These are phyloP conservation scores for Gentiana dahurica DNA, from an alignment of 257 asterid species.

Conservation along the genomic window DNA sequence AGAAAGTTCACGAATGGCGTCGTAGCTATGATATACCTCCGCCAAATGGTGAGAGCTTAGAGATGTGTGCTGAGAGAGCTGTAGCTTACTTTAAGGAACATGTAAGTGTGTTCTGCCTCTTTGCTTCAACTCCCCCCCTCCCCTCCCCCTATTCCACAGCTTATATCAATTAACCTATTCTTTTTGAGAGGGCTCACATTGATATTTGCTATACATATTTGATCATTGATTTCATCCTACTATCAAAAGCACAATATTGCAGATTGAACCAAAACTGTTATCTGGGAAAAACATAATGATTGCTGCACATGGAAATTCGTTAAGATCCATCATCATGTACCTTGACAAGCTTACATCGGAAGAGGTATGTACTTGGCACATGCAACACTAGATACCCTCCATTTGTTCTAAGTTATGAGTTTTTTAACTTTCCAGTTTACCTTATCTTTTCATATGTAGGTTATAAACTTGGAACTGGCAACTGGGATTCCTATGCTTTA, in stretches of 20 bases:
- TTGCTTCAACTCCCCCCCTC: neutral
- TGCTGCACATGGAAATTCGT: conserved; percentile 97
- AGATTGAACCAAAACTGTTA: conserved; percentile 80
- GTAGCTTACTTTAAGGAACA: conserved; percentile 81
- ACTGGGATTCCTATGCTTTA: conserved; percentile 99
- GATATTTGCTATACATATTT: neutral
- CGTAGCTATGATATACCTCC: conserved; percentile 96
- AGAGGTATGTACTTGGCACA: conserved; percentile 43
- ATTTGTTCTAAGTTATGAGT: too few relatives aligned
- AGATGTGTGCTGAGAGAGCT: conserved; percentile 98
- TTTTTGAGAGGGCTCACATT: too few relatives aligned
- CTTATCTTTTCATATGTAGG: conserved; percentile 29
- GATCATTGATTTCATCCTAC: conserved; percentile 5
- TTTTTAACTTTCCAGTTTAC: conserved; percentile 2
- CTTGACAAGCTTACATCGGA: conserved; percentile 91
- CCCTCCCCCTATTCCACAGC: neutral
- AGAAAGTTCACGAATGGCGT: conserved; percentile 93
- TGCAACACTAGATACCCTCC: too few relatives aligned
- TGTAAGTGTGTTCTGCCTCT: conserved; percentile 26
- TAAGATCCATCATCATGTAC: conserved; percentile 97
- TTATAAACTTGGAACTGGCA: conserved; percentile 87
- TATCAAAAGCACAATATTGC: conserved; percentile 21
- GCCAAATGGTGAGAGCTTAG: conserved; percentile 97
- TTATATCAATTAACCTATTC: too few relatives aligned
- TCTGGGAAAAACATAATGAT: conserved; percentile 83